Conservation (phyloP, 2,329 filamentous ascomycete genomes). For the Penicillium corylophilum region DNA sequence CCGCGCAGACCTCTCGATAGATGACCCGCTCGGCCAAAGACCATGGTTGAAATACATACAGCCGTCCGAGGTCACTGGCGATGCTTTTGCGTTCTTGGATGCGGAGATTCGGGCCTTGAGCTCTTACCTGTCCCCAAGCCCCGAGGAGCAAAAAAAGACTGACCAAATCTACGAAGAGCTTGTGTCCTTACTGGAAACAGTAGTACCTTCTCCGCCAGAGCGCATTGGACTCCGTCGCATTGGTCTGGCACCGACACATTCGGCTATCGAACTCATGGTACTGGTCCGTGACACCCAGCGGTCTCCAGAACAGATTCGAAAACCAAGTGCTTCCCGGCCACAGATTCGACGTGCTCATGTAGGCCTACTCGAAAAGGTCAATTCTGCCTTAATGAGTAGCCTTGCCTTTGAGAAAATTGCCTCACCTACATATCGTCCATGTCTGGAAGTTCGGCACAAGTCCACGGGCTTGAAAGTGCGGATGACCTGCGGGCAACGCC, state of each 20-base stretch:
- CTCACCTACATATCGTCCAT: constrained; percentile 27
- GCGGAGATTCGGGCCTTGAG: constrained; percentile 51
- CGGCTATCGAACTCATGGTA: constrained; percentile 55
- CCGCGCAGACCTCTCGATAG: constrained; percentile 6
- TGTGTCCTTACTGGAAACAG: constrained; percentile 27
- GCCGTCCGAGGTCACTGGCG: constrained; percentile 3
- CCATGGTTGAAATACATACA: constrained; percentile 37
- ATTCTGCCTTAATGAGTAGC: constrained; percentile 21
- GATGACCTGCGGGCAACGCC: constrained; percentile 49
- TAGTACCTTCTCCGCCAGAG: constrained; percentile 35
- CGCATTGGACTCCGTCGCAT: constrained; percentile 56
- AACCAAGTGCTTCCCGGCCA: constrained; percentile 36
- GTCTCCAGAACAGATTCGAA: constrained; percentile 23
- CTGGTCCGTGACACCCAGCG: constrained; percentile 26
- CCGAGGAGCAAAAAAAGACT: constrained; percentile 39
- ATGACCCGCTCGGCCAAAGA: constrained; percentile 18
- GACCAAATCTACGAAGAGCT: constrained; percentile 29
- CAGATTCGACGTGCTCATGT: constrained; percentile 26
- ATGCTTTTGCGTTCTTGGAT: constrained; percentile 34
- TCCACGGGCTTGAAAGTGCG: constrained; percentile 53
- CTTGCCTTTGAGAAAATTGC: constrained; percentile 22
- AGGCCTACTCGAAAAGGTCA: constrained; percentile 24
- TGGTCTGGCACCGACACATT: constrained; percentile 53
- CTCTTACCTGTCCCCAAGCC: constrained; percentile 45
- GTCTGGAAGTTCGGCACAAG: constrained; percentile 43